phyloP scores from a whole-genome alignment of 495 filamentous ascomycete genomes.

The Daldinia loculata region DNA sequence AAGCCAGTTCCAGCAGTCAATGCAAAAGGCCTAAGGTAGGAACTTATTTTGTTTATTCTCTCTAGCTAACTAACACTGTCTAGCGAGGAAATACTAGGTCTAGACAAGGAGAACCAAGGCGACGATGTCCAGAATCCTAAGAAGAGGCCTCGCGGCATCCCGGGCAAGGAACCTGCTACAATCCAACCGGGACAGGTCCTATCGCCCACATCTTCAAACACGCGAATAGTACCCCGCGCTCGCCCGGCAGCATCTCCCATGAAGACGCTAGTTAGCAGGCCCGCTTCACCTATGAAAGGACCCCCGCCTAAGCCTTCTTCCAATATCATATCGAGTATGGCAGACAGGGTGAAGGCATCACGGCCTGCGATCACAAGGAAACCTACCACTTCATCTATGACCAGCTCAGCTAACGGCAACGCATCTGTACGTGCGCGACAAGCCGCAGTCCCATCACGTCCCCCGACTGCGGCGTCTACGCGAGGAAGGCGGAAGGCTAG shows the following conservation, averaged over 20 bases:
- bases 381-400: conserved; percentile 54
- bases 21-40: conserved; percentile 71
- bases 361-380: conserved; percentile 59
- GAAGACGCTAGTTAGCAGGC: conserved; percentile 50
- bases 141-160: conserved; percentile 50
- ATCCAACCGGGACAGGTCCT: conserved; percentile 64
- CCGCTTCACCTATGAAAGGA: conserved; percentile 56
- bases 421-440: conserved; percentile 49
- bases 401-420: conserved; percentile 44
- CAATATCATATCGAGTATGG: conserved; percentile 64
- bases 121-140: conserved; percentile 61
- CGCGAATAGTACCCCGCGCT: conserved; percentile 64
- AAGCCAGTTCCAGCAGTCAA: conserved; percentile 42
- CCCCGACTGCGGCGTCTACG: conserved; percentile 47
- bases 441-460: conserved; percentile 41
- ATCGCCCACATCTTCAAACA: conserved; percentile 84
- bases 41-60: conserved; percentile 15
- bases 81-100: conserved; percentile 71
- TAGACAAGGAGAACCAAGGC: conserved; percentile 81
- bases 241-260: conserved; percentile 49
- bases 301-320: conserved; percentile 48
- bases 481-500: conserved; percentile 58
- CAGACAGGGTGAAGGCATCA: conserved; percentile 62
- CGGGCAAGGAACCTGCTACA: conserved; percentile 30
- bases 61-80: conserved; percentile 27